Evolutionary conservation across 106 monocot species (phyloP).

Genomic region (Dioscorea zingiberensis): DNA sequence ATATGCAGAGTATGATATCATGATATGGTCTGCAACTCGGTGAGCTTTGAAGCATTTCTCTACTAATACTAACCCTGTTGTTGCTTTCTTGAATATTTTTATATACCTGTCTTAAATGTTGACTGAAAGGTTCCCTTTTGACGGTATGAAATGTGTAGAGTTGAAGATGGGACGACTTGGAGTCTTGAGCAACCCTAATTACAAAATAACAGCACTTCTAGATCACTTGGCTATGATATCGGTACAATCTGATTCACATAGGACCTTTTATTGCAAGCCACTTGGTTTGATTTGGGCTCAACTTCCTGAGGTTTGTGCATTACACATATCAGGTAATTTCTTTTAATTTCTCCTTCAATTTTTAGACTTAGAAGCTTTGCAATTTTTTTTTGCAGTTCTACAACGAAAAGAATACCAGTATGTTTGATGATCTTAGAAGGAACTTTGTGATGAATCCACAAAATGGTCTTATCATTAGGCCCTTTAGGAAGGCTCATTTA

Average conservation of each 20-base stretch:
- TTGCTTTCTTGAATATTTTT: no score
- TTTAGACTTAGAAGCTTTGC: not conserved
- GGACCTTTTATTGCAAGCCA: slow-evolving; percentile 93
- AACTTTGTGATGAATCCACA: slow-evolving; percentile 99
- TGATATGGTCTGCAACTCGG: slow-evolving; percentile 99
- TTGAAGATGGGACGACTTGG: slow-evolving; percentile 96
- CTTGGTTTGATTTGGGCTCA: slow-evolving; percentile 93
- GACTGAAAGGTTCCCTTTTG: slow-evolving; percentile 3
- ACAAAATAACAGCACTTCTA: slow-evolving; percentile 89
- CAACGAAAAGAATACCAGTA: slow-evolving; percentile 73
- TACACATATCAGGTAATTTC: not conserved
- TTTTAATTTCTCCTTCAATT: not conserved
- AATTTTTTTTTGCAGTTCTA: slow-evolving; percentile 59
- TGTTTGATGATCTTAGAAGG: slow-evolving; percentile 94
- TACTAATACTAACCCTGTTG: not conserved
- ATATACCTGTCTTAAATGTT: no score
- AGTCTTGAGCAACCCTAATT: slow-evolving; percentile 75
- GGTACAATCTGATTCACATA: slow-evolving; percentile 72
- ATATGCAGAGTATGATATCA: slow-evolving; percentile 88
- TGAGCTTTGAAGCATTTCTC: slow-evolving; percentile 18
- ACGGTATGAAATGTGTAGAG: slow-evolving; percentile 97
- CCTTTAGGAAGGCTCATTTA: slow-evolving; percentile 79
- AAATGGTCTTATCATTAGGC: slow-evolving; percentile 88
- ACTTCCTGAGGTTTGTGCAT: slow-evolving; percentile 66
- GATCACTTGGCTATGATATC: slow-evolving; percentile 98